Base-by-base conservation (phyloP, 352 stramenopile genomes). In the Thraustochytrium striatum region DNA sequence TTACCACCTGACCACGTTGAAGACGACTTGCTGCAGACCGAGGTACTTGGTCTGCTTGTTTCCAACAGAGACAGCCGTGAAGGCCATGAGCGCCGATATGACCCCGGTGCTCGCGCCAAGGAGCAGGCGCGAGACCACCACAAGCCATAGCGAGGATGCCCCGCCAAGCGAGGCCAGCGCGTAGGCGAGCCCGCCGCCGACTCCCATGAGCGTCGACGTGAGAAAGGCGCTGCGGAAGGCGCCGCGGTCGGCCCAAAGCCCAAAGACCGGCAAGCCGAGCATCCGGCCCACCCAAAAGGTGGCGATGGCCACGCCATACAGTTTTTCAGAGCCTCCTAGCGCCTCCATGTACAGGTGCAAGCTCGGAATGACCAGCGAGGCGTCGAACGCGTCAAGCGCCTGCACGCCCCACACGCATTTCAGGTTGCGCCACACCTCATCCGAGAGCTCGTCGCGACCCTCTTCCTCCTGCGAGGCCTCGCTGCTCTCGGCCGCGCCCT, bases 1-100 rank as follows among this genome's bases (percentile, higher is more conserved):
- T 36, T 3, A 70, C 33, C 3, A 70, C 59, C 16, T 52, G 41
- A 28, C 36, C 19, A 70, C 33, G 30, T 70, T 70, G 5, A 44
- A 70, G 7, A 70, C 59, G 2, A 70, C 33, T 3, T 53, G 33
- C 3, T 32, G 47, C 11, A 70, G 9, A 11, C 59, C 59, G 9
- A 36, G 52, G 1, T 53, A 19, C 30, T 70, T 70, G 32, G 59
- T 36, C 30, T 70, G 59, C 59, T 70, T 3, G 13, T 36, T 36
- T 5, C 8, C 13, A 21, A 36, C 59, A 11, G 59, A 32, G 2
- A 36, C 59, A 36, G 33, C 59, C 3, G 59, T 36, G 25, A 70
- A 70, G n/a, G 59, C 59, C 59, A 70, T 70, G 2, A 13, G 13
- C 25, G 59, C 59, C 7, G 59, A 70, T 11, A 70, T 70, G 19